Conservation (phyloP, 805 yeast genomes). For the Candida ponderosae region DNA sequence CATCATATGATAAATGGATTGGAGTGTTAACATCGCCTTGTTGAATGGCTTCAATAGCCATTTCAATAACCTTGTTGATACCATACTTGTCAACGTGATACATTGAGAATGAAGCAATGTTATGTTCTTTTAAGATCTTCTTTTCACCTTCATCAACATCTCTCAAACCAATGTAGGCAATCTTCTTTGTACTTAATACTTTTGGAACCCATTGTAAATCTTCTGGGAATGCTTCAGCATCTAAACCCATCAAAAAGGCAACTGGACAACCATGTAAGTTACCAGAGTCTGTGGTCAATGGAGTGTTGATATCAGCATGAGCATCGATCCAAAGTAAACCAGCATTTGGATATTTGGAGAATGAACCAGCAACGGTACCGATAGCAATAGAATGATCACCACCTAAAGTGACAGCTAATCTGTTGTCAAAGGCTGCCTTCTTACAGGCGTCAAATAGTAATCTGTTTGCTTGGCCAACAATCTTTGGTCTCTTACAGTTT, state of each 20-base stretch:
- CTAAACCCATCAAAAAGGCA: conserved; percentile 81
- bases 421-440: conserved; percentile 36
- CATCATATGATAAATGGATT: conserved; percentile 87
- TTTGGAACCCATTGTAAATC: conserved; percentile 78
- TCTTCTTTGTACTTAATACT: conserved; percentile 53
- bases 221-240: conserved; percentile 57
- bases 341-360: conserved; percentile 74
- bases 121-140: conserved; percentile 57
- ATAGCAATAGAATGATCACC: conserved; percentile 97
- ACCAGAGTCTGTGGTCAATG: conserved; percentile 75
- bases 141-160: conserved; percentile 89
- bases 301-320: conserved; percentile 94
- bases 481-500: conserved; percentile 60
- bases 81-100: conserved; percentile 94
- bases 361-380: conserved; percentile 83
- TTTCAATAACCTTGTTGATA: conserved; percentile 81
- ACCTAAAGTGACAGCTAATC: conserved; percentile 79
- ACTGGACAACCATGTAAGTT: conserved; percentile 97
- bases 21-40: conserved; percentile 62
- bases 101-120: conserved; percentile 87
- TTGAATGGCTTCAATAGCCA: conserved; percentile 77
- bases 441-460: conserved; percentile 54
- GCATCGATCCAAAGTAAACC: conserved; percentile 96
- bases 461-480: conserved; percentile 69
- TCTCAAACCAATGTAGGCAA: conserved; percentile 90